Conservation (phyloP, 805 yeast species). For the Naumovozyma dairenensis region DNA sequence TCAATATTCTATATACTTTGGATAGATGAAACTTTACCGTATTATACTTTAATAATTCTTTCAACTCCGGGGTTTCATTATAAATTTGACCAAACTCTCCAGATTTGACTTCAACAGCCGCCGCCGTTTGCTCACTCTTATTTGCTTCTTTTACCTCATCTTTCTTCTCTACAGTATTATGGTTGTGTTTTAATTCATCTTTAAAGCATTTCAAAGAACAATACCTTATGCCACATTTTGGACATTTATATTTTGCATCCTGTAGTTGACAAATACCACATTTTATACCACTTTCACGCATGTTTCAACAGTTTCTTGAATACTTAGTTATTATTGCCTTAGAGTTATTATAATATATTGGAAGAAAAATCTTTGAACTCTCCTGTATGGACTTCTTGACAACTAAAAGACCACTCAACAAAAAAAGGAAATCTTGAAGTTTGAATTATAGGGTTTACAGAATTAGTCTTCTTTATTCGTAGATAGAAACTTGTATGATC, state of each 20-base stretch:
- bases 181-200: conserved; percentile 26
- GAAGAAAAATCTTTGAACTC: too few species aligned
- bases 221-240: conserved; percentile 36
- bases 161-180: conserved; percentile 27
- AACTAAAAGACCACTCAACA: too few species aligned
- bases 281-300: conserved; percentile 1
- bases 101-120: conserved; percentile 3
- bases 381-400: too few species aligned
- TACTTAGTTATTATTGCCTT: too few species aligned
- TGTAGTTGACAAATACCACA: conserved; percentile 30
- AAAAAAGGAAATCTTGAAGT: too few species aligned
- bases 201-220: conserved; percentile 56
- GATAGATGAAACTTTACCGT: conserved; percentile 47
- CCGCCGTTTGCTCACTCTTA: neutral
- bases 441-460: too few species aligned
- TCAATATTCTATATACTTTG: conserved; percentile 39
- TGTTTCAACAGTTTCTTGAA: neutral
- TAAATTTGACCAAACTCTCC: conserved; percentile 25
- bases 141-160: conserved; percentile 2
- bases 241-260: conserved; percentile 38
- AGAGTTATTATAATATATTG: too few species aligned
- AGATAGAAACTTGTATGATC: too few species aligned
- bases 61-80: conserved; percentile 32
- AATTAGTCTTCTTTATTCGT: too few species aligned
- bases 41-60: conserved; percentile 36